Percentiles rank a stretch among this genome's conserved stretches.
phyloP scores from a whole-genome alignment of 2,329 filamentous ascomycete genomes.

The Claviceps paspali region DNA sequence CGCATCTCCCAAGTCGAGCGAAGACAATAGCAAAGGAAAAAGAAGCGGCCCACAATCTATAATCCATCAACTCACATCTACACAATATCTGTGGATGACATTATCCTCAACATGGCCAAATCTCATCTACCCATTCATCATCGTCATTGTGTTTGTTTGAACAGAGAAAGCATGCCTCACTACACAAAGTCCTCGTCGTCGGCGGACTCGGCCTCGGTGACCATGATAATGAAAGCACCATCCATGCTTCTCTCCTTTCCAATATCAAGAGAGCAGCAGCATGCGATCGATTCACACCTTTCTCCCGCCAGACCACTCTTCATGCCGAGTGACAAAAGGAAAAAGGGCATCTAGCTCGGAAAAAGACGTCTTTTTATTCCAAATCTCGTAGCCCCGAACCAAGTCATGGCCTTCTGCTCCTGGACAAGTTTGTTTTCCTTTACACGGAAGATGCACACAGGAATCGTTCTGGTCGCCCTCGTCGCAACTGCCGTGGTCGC shows the following conservation, averaged over 20 bases:
- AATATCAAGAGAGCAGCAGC: neutral
- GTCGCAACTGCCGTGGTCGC: conserved; percentile 43
- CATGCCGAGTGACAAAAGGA: neutral
- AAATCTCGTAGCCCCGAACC: neutral
- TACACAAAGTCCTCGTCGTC: neutral
- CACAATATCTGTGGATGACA: neutral
- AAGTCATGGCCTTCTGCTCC: conserved; percentile 5
- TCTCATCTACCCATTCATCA: too few species aligned
- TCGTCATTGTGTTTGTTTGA: neutral
- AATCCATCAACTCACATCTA: too few species aligned
- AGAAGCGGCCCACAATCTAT: too few species aligned
- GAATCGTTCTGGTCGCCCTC: conserved; percentile 37
- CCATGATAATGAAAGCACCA: neutral
- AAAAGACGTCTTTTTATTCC: neutral
- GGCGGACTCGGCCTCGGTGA: neutral
- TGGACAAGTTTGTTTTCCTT: conserved; percentile 53
- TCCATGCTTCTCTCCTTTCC: neutral
- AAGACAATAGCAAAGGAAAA: conserved; percentile 3
- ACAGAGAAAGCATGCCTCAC: neutral
- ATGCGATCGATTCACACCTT: neutral
- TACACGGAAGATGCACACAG: conserved; percentile 44
- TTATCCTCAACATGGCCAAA: neutral
- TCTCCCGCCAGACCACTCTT: neutral
- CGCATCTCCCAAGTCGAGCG: too few species aligned
- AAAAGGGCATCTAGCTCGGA: neutral